A percentile compares a stretch with the other conserved stretches of the same genome.
Evolutionary conservation across 805 yeast genomes (phyloP).

Genomic region (Kuraishia cidri): DNA sequence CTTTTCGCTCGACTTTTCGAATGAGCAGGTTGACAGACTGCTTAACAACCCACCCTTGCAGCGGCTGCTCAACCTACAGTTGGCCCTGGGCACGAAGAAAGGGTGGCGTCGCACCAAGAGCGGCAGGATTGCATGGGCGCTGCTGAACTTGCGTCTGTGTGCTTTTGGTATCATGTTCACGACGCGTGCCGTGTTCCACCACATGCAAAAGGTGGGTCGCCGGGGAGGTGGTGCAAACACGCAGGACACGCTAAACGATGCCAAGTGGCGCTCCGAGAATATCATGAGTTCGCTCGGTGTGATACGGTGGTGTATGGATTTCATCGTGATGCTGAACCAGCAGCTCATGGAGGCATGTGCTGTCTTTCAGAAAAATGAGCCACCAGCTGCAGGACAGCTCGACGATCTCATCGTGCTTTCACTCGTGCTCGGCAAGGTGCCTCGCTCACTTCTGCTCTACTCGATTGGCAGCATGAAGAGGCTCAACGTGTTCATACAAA

Average conservation of each 20-base stretch:
- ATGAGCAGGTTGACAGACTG: slow-evolving; percentile 70
- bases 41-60: slow-evolving; percentile 74
- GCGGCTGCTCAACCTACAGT: slow-evolving; percentile 59
- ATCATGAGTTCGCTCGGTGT: slow-evolving; percentile 64
- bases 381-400: slow-evolving; percentile 9
- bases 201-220: slow-evolving; percentile 50
- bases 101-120: slow-evolving; percentile 29
- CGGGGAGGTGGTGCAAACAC: slow-evolving; percentile 40
- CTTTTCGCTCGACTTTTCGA: slow-evolving; percentile 58
- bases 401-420: slow-evolving; percentile 37
- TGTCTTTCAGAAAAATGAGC: slow-evolving; percentile 13
- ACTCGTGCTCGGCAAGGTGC: slow-evolving; percentile 57
- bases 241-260: slow-evolving; percentile 31
- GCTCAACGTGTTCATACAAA: slow-evolving; percentile 46
- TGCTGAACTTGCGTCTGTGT: slow-evolving; percentile 60
- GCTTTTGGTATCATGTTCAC: slow-evolving; percentile 64
- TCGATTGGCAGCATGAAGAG: slow-evolving; percentile 60
- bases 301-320: slow-evolving; percentile 80
- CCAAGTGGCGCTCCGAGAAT: slow-evolving; percentile 48
- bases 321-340: slow-evolving; percentile 62
- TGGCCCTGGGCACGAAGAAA: slow-evolving; percentile 45
- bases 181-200: slow-evolving; percentile 52
- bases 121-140: slow-evolving; percentile 46
- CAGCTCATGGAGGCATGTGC: slow-evolving; percentile 46
- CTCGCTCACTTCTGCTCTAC: slow-evolving; percentile 57